Evolutionary conservation across 2,329 filamentous ascomycete genomes (phyloP).

Genomic region (Fusarium dimerum): DNA sequence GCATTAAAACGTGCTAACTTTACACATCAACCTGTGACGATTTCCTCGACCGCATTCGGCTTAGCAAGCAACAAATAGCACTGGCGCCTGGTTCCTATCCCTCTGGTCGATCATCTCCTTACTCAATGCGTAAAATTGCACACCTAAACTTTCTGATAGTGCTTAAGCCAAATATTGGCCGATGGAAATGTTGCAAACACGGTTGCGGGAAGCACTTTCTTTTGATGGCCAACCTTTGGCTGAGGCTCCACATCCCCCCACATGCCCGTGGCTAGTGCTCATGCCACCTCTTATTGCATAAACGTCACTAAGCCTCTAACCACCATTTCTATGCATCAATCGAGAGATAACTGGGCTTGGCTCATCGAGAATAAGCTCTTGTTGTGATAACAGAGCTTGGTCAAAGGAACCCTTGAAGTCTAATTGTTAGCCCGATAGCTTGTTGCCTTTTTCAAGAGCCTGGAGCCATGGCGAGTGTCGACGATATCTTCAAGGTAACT

Average conservation of each 20-base stretch:
- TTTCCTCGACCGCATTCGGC: not conserved
- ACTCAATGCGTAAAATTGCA: too few relatives aligned
- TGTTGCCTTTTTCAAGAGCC: not conserved
- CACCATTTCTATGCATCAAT: constrained; percentile 7
- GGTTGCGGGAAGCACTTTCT: constrained; percentile 13
- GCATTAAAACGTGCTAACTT: too few relatives aligned
- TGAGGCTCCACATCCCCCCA: too few relatives aligned
- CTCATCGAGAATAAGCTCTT: too few relatives aligned
- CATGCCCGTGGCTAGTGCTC: constrained; percentile 5
- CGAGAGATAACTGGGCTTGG: constrained; percentile 5
- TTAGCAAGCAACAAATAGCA: not conserved
- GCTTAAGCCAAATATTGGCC: constrained; percentile 13
- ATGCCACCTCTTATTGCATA: constrained; percentile 8
- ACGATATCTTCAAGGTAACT: constrained; percentile 58
- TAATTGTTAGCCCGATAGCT: constrained; percentile 7
- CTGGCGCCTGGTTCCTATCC: too few relatives aligned
- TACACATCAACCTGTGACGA: not conserved
- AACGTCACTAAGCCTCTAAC: constrained; percentile 2
- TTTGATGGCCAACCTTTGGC: not conserved
- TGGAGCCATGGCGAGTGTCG: constrained; percentile 54
- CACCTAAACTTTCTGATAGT: not conserved
- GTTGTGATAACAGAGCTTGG: constrained; percentile 7
- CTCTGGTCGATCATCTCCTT: too few relatives aligned
- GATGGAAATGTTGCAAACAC: not conserved
- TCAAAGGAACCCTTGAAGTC: not conserved